Base-by-base conservation (phyloP, 192 early-diverging fungal species). In the Chytriomyces hyalinus region DNA sequence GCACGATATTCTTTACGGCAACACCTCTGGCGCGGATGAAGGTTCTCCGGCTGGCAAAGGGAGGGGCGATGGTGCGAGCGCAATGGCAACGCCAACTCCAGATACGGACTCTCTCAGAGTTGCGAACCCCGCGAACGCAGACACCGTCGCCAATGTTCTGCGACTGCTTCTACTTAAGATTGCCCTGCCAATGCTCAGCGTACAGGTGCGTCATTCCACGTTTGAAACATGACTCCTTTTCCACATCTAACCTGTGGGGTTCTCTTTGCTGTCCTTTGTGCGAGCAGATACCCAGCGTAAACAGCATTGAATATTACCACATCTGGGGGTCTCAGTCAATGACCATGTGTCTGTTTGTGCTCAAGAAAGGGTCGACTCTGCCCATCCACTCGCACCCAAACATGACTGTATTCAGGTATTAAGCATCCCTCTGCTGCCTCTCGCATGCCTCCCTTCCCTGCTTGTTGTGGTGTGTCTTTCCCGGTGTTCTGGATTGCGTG, bases 281-380 rank as follows among this genome's bases (percentile, higher is more conserved):
- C 17, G 13, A 11, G 13, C 24, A 68, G 20, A 68, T 26, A 28
- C 15, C 77, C 11, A 22, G 74, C 22, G 45, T 11, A 10, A 71
- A 53, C 20, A 70, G 78, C 10, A 81, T 84, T 48, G 80, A 84
- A 59, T 84, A 84, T 67, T 83, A 83, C 75, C 69, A 81, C 43
- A 51, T 84, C 10, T 75, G 57, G 24, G 80, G 78, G 22, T 57
- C 70, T 22, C 22, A 36, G n/a, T 47, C 44, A 10, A 78, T 84
- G 57, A 86, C 84, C 11, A 83, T 86, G 62, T 86, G 80, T 47
- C 61, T 85, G 11, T 85, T 85, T 86, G 82, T 86, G 43, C 45
- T 85, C 51, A 49, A 67, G 61, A 71, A 65, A 47, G 81, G 84
- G 6, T 60, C 73, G 15, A 82, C 62, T 49, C 84, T 84, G 77